A percentile compares a stretch with the other conserved stretches of the same genome.
phyloP scores from a whole-genome alignment of 83 land plant genomes.

The Larix sibirica region DNA sequence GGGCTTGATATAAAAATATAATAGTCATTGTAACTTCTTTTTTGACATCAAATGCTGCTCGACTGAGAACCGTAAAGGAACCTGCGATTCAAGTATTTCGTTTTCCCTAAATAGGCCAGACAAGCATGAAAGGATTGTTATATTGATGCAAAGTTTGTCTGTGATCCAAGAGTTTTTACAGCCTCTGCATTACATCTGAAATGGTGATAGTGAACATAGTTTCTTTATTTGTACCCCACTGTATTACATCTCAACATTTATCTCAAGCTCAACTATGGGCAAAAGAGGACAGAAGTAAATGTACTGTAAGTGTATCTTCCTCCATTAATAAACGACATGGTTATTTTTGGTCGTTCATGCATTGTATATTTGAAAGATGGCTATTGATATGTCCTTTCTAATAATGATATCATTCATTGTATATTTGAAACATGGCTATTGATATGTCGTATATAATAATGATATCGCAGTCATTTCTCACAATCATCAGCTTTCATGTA shows the following conservation, averaged over 20 bases:
- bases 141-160: not conserved
- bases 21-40: not conserved
- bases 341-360: not conserved
- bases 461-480: not conserved
- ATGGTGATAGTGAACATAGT: not conserved
- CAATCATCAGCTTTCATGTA: not conserved
- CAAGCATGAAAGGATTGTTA: not conserved
- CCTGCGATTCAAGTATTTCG: not conserved
- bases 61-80: not conserved
- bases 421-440: not conserved
- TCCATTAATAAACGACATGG: not conserved
- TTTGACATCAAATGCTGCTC: not conserved
- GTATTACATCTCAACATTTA: conserved; percentile 1
- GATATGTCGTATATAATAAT: not conserved
- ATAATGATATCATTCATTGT: no score
- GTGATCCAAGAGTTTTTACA: not conserved
- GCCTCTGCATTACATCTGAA: no score
- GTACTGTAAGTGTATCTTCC: not conserved
- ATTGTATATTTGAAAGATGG: not conserved
- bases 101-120: not conserved
- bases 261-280: not conserved
- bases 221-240: not conserved
- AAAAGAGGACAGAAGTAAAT: not conserved
- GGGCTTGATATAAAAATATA: not conserved
- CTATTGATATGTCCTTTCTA: not conserved